A percentile compares a stretch with the other conserved stretches of the same genome.
These are phyloP conservation scores for Nicotiana undulata DNA, from an alignment of 257 asterid genomes.

Conservation along the genomic window DNA sequence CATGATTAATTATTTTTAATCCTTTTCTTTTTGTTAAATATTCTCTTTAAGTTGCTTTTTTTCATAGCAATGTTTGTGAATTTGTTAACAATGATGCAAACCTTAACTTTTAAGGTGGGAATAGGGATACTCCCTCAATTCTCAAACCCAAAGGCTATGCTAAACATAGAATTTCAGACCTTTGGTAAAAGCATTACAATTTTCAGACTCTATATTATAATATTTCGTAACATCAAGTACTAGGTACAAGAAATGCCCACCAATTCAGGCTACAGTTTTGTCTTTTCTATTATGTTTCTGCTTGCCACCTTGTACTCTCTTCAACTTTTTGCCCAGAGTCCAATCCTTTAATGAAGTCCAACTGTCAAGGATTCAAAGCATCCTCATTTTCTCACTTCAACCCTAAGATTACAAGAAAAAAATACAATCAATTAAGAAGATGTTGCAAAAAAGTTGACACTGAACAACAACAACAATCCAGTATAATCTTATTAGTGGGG, in stretches of 20 bases:
- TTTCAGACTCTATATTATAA: neutral
- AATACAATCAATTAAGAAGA: neutral
- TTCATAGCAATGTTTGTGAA: neutral
- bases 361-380: neutral
- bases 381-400: neutral
- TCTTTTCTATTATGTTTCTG: neutral
- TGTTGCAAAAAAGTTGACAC: neutral
- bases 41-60: neutral
- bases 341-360: neutral
- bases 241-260: neutral
- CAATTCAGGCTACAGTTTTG: neutral
- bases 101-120: neutral
- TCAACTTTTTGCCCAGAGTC: neutral
- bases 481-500: too few relatives aligned
- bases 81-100: neutral
- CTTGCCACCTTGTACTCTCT: constrained; percentile 2
- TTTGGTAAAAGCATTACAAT: neutral
- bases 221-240: neutral
- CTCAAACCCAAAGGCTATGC: neutral
- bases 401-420: neutral
- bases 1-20: too few relatives aligned
- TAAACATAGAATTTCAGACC: neutral
- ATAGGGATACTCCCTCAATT: neutral
- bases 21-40: neutral
- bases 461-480: too few relatives aligned